These are phyloP conservation scores for Triticum dicoccoides DNA, from an alignment of 176 grass and related monocot species.

Conservation along the genomic window DNA sequence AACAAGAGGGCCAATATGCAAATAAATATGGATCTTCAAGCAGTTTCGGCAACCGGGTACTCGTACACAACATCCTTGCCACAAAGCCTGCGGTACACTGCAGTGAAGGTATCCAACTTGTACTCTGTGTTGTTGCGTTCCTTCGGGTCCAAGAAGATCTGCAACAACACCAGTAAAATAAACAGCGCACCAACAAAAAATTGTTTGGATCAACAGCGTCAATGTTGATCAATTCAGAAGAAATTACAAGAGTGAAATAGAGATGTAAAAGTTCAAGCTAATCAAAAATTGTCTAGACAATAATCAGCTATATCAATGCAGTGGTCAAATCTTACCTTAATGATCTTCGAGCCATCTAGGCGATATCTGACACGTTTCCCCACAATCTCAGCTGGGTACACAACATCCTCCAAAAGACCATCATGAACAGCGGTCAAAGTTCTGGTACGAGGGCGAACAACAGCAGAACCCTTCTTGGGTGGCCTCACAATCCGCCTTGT, in stretches of 20 bases:
- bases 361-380: conserved; percentile 82
- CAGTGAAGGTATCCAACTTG: conserved; percentile 86
- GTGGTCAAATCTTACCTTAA: conserved; percentile 33
- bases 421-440: conserved; percentile 92
- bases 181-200: too few species aligned
- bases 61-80: conserved; percentile 80
- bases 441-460: conserved; percentile 81
- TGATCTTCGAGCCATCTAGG: conserved; percentile 71
- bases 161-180: not conserved
- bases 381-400: conserved; percentile 90
- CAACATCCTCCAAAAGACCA: conserved; percentile 90
- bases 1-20: not conserved
- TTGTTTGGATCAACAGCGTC: not conserved
- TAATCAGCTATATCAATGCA: not conserved
- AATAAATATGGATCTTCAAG: conserved; percentile 34
- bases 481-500: conserved; percentile 91
- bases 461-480: conserved; percentile 89
- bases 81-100: conserved; percentile 83
- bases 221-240: too few species aligned
- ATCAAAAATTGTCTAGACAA: too few species aligned
- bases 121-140: conserved; percentile 96
- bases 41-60: conserved; percentile 42
- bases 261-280: too few species aligned
- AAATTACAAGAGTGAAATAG: too few species aligned
- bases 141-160: conserved; percentile 94